These are phyloP conservation scores for Coprinopsis sp. DNA, from an alignment of 768 basidiomycete species.

Conservation along the genomic window DNA sequence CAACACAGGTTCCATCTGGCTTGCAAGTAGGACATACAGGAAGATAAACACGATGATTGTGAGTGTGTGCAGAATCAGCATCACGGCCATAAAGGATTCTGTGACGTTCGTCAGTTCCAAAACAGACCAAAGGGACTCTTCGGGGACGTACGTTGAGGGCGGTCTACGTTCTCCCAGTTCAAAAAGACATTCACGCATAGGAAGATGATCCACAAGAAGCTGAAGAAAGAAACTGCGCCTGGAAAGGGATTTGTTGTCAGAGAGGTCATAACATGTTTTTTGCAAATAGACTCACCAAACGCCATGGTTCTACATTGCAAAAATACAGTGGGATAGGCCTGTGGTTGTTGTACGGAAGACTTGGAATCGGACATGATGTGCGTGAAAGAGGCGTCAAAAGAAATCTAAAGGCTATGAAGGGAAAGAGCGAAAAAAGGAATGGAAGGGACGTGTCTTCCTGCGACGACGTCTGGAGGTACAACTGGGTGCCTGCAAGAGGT, in stretches of 20 bases:
- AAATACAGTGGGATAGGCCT: constrained; percentile 7
- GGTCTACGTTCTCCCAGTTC: constrained; percentile 23
- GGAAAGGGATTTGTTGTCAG: background rate
- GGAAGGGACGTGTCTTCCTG: constrained; percentile 1
- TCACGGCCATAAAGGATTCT: constrained; percentile 25
- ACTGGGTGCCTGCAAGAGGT: constrained; percentile 1
- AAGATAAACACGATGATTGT: constrained; percentile 26
- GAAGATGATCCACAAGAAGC: constrained; percentile 25
- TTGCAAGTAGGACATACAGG: constrained; percentile 17
- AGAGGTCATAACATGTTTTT: background rate
- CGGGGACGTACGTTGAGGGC: constrained; percentile 21
- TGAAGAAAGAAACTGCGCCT: constrained; percentile 21
- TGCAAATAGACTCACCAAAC: constrained; percentile 4
- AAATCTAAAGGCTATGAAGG: background rate
- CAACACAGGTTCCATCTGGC: background rate
- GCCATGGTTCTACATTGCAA: constrained; percentile 8
- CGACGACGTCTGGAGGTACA: background rate
- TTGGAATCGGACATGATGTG: background rate
- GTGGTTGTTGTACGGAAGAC: background rate
- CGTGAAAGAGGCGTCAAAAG: background rate
- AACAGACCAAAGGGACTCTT: background rate
- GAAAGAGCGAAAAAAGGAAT: background rate
- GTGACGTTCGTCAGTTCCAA: background rate
- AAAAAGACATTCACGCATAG: constrained; percentile 22
- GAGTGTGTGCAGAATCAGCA: constrained; percentile 22